Percentiles rank a stretch among this genome's conserved stretches.
Conservation (phyloP, 768 basidiomycete genomes). For the Nidularia pulvinata region DNA sequence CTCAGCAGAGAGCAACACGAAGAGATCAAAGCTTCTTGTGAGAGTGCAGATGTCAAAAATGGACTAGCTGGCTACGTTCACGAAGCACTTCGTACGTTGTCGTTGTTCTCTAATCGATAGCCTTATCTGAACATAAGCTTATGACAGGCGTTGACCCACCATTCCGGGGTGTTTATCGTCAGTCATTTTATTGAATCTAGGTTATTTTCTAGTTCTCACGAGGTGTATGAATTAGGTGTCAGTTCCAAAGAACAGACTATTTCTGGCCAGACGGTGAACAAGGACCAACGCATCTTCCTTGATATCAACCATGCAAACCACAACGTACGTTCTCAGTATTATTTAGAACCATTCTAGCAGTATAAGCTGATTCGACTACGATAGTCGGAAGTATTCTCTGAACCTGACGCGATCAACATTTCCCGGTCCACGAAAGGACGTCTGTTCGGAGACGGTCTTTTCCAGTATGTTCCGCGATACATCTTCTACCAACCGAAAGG, state of each 20-base stretch:
- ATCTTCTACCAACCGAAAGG: not conserved
- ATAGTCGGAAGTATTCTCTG: slow-evolving; percentile 52
- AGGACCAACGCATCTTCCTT: slow-evolving; percentile 60
- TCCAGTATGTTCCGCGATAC: slow-evolving; percentile 25
- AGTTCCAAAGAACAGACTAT: slow-evolving; percentile 44
- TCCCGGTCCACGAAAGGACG: slow-evolving; percentile 42
- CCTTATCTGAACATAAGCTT: not conserved
- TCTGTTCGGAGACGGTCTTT: slow-evolving; percentile 46
- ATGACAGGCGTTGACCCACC: slow-evolving; percentile 67
- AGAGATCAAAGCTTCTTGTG: slow-evolving; percentile 32
- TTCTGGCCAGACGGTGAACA: slow-evolving; percentile 36
- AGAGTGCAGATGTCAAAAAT: slow-evolving; percentile 23
- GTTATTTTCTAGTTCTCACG: no score
- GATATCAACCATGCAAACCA: slow-evolving; percentile 55
- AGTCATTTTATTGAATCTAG: no score
- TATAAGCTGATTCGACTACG: not conserved
- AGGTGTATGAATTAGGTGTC: no score
- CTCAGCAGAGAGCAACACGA: slow-evolving; percentile 47
- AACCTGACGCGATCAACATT: slow-evolving; percentile 42
- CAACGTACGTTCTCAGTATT: slow-evolving; percentile 43
- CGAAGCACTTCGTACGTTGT: slow-evolving; percentile 67
- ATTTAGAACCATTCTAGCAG: not conserved
- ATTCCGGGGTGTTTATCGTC: slow-evolving; percentile 70
- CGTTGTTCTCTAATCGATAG: not conserved
- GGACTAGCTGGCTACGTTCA: slow-evolving; percentile 55